Base-by-base conservation (phyloP, 768 basidiomycete genomes). In the Mycena albidolilacea region DNA sequence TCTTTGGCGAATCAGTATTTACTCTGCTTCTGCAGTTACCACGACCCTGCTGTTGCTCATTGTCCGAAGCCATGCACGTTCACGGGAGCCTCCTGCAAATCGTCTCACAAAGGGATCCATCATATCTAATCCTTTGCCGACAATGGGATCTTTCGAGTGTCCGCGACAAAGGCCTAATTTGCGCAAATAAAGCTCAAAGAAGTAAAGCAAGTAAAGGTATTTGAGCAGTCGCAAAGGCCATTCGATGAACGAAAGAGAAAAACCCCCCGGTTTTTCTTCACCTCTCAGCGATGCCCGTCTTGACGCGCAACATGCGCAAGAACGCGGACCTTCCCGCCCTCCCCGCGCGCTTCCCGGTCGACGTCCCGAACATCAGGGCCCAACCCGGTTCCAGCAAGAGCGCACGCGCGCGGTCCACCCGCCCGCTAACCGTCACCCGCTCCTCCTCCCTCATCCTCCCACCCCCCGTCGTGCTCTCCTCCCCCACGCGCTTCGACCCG, bases 191-290 rank as follows among this genome's bases (percentile, higher is more conserved):
- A 65, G 57, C 35, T 48, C 30, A 30, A 64, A 11, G 60, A 17
- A n/a, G 64, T 59, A 60, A 72, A 72, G 62, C 65, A 72, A 63
- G 71, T 72, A 72, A 67, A 61, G 41, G 65, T 72, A 72, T 72
- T 72, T 72, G 61, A 71, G 70, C 64, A 15, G 2, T 23, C 39
- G 54, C 35, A 50, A 21, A n/a, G 3, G 61, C 54, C 55, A 48
- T 37, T 30, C 30, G 30, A 30, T 23, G 44, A 60, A 17, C 7
- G 19, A 65, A 61, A 35, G 3, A n/a, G 3, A n/a, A 71, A 54
- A 3, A 14, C 11, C 30, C 68, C 50, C 57, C 7, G 38, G 19
- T 19, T 41, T 39, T 30, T 44, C 4, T 14, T 17, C 30, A 44
- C 30, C 3, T 12, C 30, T 17, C 52, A 23, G 50, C 2, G 43